phyloP scores from a whole-genome alignment of 2,329 filamentous ascomycete genomes.

The Bipolaris bicolor region DNA sequence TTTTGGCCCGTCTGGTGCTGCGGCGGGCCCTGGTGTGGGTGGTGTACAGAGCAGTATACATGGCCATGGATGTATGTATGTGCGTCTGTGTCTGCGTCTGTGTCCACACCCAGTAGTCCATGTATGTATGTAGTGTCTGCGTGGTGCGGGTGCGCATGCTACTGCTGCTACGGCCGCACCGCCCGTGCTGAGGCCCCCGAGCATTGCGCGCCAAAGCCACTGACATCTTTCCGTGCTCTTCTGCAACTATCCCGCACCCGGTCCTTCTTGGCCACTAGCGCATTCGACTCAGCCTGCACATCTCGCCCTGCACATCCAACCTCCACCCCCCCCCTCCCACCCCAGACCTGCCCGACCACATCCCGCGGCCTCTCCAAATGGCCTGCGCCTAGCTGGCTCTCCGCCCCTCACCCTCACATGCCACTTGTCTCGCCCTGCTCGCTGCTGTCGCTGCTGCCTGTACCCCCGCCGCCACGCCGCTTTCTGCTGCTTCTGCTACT shows the following conservation, averaged over 20 bases:
- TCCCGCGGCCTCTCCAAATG: conserved; percentile 4
- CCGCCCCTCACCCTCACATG: conserved; percentile 1
- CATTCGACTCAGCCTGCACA: conserved; percentile 18
- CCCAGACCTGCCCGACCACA: conserved; percentile 2
- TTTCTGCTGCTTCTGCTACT: background rate
- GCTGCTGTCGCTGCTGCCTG: background rate
- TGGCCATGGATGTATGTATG: no score
- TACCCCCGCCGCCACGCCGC: background rate
- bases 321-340: conserved; percentile 2
- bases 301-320: conserved; percentile 17
- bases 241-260: conserved; percentile 18
- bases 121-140: no score
- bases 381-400: background rate
- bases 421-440: background rate
- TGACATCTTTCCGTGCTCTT: conserved; percentile 16
- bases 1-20: background rate
- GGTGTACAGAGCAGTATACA: no score
- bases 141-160: background rate
- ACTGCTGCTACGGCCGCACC: background rate
- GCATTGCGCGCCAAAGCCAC: conserved; percentile 13
- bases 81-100: no score
- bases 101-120: no score
- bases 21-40: background rate
- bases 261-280: conserved; percentile 22
- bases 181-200: conserved; percentile 7